Evolutionary conservation across 148 eudicot species (phyloP), one percentile per base, ranked within the genome.

Genomic region (Mesembryanthemum crystallinum): DNA sequence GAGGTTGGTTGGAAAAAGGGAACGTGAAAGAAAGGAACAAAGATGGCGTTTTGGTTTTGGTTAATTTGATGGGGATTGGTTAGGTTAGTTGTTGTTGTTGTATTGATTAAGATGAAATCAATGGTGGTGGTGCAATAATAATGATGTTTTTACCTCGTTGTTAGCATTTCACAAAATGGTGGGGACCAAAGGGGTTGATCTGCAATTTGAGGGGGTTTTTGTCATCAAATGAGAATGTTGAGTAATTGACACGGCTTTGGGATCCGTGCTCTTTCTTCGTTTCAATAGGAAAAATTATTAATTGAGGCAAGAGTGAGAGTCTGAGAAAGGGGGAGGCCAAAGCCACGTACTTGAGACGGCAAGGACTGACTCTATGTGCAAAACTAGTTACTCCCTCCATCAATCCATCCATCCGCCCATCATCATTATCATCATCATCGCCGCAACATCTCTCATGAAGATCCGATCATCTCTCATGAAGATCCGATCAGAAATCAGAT

Each of bases 171-270:
- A n/a, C n/a, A n/a, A 43, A 30, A 11, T 1, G 23, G 61, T 12
- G 77, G 52, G 71, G 52, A 20, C 66, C 66, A 12, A 10, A 35
- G 63, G 32, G 71, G 55, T 78, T 58, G 81, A 78, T 69, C 61
- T 59, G 66, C 15, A 60, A 5, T 60, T 62, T 27, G 12, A 0
- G 37, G 37, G 27, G 73, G 61, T 45, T 75, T 58, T 28, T 20
- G 42, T 63, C 12, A 69, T 29, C 51, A 49, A 61, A 61, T 25
- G 27, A 43, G 76, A 80, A 80, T 80, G 83, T 76, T 75, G 83
- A 80, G 83, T 80, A 71, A 80, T 71, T 57, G 72, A 54, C 79
- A 80, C 79, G 83, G 66, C 76, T 80, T 80, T 75, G 79, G 83
- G 79, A 80, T 76, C 83, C 27, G 79, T 64, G 57, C 21, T n/a